Evolutionary conservation across 495 filamentous ascomycete genomes (phyloP).

Genomic region (Choiromyces venosus): DNA sequence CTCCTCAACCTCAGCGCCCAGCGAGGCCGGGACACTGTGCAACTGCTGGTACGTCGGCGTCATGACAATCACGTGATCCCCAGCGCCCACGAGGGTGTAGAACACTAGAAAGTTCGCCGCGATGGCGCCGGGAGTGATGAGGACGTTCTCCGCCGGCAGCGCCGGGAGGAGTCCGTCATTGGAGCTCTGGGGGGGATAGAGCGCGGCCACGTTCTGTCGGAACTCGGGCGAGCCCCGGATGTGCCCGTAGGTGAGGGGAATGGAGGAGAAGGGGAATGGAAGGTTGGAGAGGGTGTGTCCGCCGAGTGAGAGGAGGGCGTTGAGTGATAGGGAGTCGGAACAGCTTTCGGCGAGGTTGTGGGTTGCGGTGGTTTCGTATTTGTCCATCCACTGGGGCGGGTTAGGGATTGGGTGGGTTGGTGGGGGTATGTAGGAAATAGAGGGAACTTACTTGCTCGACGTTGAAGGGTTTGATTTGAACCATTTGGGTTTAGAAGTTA

Average conservation of each 20-base stretch:
- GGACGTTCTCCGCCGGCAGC: slow-evolving; percentile 59
- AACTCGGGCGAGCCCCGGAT: slow-evolving; percentile 65
- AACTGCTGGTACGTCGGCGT: slow-evolving; percentile 89
- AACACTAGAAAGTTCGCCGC: slow-evolving; percentile 73
- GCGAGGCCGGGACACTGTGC: slow-evolving; percentile 65
- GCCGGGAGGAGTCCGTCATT: slow-evolving; percentile 48
- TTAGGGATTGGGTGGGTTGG: slow-evolving; percentile 19
- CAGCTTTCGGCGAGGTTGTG: slow-evolving; percentile 88
- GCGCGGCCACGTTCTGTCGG: slow-evolving; percentile 56
- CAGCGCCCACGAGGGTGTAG: slow-evolving; percentile 68
- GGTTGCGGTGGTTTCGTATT: slow-evolving; percentile 65
- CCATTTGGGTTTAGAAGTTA: slow-evolving; percentile 48
- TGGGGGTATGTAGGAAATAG: background rate
- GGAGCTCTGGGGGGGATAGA: too few relatives aligned
- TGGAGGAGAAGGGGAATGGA: too few relatives aligned
- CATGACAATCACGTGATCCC: slow-evolving; percentile 84
- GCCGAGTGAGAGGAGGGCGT: slow-evolving; percentile 59
- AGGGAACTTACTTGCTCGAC: slow-evolving; percentile 62
- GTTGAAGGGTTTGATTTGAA: slow-evolving; percentile 64
- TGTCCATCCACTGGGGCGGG: slow-evolving; percentile 76
- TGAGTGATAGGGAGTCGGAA: slow-evolving; percentile 70
- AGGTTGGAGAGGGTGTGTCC: slow-evolving; percentile 48
- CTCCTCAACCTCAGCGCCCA: slow-evolving; percentile 74
- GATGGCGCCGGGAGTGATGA: slow-evolving; percentile 78
- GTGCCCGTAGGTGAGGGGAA: slow-evolving; percentile 61